phyloP scores from a whole-genome alignment of 106 monocot species.

The Allium sativum region DNA sequence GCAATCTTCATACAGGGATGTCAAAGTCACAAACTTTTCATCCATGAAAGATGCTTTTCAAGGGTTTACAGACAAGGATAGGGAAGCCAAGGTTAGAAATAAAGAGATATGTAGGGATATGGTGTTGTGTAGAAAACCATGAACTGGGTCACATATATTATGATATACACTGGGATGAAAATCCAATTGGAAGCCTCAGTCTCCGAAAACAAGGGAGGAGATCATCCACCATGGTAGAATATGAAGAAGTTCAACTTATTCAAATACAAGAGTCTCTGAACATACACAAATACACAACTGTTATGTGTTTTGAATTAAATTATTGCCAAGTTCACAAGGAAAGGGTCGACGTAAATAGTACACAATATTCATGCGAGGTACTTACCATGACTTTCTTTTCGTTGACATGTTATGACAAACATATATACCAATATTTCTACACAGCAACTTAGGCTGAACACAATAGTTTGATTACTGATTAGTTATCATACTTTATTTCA shows the following conservation, averaged over 20 bases:
- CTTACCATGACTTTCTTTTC: too few relatives aligned
- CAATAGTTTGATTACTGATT: too few relatives aligned
- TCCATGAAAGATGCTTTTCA: slow-evolving; percentile 67
- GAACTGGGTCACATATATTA: slow-evolving; percentile 82
- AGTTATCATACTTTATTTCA: too few relatives aligned
- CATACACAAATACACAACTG: too few relatives aligned
- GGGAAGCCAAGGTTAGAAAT: slow-evolving; percentile 65
- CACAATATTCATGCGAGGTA: too few relatives aligned
- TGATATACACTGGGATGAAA: slow-evolving; percentile 85
- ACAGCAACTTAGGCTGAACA: too few relatives aligned
- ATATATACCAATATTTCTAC: too few relatives aligned
- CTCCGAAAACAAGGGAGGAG: slow-evolving; percentile 40
- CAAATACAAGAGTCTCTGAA: neutral
- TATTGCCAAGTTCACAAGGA: too few relatives aligned
- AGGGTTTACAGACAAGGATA: slow-evolving; percentile 65
- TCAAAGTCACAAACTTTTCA: slow-evolving; percentile 70
- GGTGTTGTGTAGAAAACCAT: slow-evolving; percentile 71
- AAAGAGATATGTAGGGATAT: slow-evolving; percentile 79
- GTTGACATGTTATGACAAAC: too few relatives aligned
- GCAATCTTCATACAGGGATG: slow-evolving; percentile 50
- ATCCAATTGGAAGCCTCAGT: slow-evolving; percentile 81
- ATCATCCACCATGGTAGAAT: slow-evolving; percentile 48
- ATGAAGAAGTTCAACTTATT: neutral
- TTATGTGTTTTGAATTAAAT: too few relatives aligned
- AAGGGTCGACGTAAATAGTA: too few relatives aligned